Evolutionary conservation across 1,284 basidiomycete species (phyloP).

Genomic region (Cutaneotrichosporon cutaneum): DNA sequence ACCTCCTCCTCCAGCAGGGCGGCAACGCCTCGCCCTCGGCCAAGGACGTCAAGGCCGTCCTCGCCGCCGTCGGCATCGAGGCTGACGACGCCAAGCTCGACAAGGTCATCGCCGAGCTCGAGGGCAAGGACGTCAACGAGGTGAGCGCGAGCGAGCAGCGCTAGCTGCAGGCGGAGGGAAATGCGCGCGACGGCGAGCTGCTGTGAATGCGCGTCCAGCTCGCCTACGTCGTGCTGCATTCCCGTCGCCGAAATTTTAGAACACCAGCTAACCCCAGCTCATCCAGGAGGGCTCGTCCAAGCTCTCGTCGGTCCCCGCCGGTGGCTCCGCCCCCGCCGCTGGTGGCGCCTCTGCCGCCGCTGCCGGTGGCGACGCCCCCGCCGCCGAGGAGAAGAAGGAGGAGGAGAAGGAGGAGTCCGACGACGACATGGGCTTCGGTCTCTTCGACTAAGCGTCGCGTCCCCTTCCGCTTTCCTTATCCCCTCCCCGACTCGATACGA

Average conservation of each 20-base stretch:
- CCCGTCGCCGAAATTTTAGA: neutral
- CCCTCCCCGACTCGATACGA: constrained; percentile 5
- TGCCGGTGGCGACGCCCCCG: constrained; percentile 63
- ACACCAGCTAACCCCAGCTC: constrained; percentile 58
- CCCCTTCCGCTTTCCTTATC: neutral
- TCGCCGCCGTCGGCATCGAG: constrained; percentile 84
- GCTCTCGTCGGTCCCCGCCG: constrained; percentile 78
- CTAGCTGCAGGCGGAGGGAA: too few relatives aligned
- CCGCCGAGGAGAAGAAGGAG: constrained; percentile 65
- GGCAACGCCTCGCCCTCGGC: constrained; percentile 88
- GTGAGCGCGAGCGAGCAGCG: constrained; percentile 54
- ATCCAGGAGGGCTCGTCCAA: constrained; percentile 90
- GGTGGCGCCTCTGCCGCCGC: constrained; percentile 54
- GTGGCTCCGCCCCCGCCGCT: constrained; percentile 49
- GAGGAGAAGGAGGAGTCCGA: constrained; percentile 58
- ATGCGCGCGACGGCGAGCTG: too few relatives aligned
- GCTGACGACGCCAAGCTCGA: constrained; percentile 78
- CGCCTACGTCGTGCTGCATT: too few relatives aligned
- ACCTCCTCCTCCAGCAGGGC: constrained; percentile 94
- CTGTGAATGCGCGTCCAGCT: too few relatives aligned
- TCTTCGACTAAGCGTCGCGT: constrained; percentile 72
- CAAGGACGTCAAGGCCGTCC: constrained; percentile 84
- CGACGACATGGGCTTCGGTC: constrained; percentile 70
- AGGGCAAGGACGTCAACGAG: constrained; percentile 84
- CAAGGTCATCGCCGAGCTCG: constrained; percentile 86